A percentile compares a stretch with the other conserved stretches of the same genome.
These are phyloP conservation scores for Trametes elegans DNA, from an alignment of 768 basidiomycete genomes.

Conservation along the genomic window DNA sequence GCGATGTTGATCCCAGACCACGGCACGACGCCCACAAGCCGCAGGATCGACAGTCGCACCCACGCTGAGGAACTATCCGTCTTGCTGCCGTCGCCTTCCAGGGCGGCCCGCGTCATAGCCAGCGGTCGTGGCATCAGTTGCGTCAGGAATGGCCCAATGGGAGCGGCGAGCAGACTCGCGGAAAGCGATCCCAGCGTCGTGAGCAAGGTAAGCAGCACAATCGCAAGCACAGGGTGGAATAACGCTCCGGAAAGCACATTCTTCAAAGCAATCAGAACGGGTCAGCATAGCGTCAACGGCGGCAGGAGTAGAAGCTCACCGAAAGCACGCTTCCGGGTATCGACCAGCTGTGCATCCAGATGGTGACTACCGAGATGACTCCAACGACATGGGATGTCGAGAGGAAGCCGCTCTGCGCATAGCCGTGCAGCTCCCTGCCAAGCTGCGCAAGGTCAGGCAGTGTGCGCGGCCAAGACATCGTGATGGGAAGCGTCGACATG, in stretches of 20 bases:
- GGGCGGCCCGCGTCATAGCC: slow-evolving; percentile 76
- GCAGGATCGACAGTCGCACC: slow-evolving; percentile 84
- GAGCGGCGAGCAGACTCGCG: slow-evolving; percentile 77
- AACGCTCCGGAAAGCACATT: slow-evolving; percentile 89
- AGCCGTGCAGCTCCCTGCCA: slow-evolving; percentile 72
- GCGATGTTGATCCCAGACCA: slow-evolving; percentile 98
- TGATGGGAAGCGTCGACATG: slow-evolving; percentile 62
- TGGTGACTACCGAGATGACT: slow-evolving; percentile 78
- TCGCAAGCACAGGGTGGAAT: slow-evolving; percentile 80
- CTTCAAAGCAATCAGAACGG: slow-evolving; percentile 37
- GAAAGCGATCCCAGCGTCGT: slow-evolving; percentile 86
- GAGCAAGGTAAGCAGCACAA: slow-evolving; percentile 75
- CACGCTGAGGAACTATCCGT: slow-evolving; percentile 44
- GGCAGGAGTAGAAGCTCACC: slow-evolving; percentile 46
- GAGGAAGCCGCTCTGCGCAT: slow-evolving; percentile 65
- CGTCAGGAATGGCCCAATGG: slow-evolving; percentile 80
- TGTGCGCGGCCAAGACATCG: slow-evolving; percentile 73
- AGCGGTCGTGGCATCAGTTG: slow-evolving; percentile 82
- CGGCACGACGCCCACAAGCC: slow-evolving; percentile 90
- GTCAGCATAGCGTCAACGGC: slow-evolving; percentile 3
- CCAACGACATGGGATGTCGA: slow-evolving; percentile 75
- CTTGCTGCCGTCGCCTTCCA: slow-evolving; percentile 63
- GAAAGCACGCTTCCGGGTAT: slow-evolving; percentile 92
- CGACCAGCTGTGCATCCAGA: slow-evolving; percentile 98
- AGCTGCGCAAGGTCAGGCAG: slow-evolving; percentile 73